Percentiles rank a stretch among this genome's conserved stretches.
These are phyloP conservation scores for Paraphoma chrysanthemicola DNA, from an alignment of 2,329 filamentous ascomycete genomes.

Conservation along the genomic window DNA sequence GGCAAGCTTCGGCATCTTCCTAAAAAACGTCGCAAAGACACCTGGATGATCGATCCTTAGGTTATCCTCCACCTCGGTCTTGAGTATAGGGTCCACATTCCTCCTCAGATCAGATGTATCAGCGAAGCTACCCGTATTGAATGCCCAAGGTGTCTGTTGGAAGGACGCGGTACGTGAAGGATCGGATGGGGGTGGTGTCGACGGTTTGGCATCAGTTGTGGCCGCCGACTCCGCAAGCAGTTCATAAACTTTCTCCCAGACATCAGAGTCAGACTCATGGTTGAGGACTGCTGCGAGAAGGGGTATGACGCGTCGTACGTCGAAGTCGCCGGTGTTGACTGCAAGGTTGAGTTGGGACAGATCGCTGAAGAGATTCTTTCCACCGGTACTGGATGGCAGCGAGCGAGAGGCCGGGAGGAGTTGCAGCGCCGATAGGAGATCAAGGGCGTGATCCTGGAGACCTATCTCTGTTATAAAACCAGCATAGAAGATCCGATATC, in stretches of 20 bases:
- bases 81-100: slow-evolving; percentile 10
- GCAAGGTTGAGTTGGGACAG: slow-evolving; percentile 2
- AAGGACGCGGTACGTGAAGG: slow-evolving; percentile 20
- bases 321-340: slow-evolving; percentile 17
- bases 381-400: slow-evolving; percentile 6
- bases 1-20: slow-evolving; percentile 7
- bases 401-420: neutral
- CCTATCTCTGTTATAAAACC: neutral
- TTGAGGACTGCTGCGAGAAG: slow-evolving; percentile 12
- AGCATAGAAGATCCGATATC: neutral
- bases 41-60: slow-evolving; percentile 8
- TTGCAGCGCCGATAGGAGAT: slow-evolving; percentile 1
- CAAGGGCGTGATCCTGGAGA: neutral
- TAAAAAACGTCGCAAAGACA: slow-evolving; percentile 5
- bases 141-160: slow-evolving; percentile 32
- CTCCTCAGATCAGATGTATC: slow-evolving; percentile 9
- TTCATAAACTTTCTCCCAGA: slow-evolving; percentile 41
- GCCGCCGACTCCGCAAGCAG: slow-evolving; percentile 37
- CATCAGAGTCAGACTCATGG: slow-evolving; percentile 13
- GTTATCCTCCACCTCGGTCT: slow-evolving; percentile 10
- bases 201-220: slow-evolving; percentile 4
- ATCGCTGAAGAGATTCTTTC: slow-evolving; percentile 11
- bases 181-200: slow-evolving; percentile 38
- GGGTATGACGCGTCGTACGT: slow-evolving; percentile 6
- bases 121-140: slow-evolving; percentile 10